Base-by-base conservation (phyloP, 306 rosid species). In the Quercus ilex region DNA sequence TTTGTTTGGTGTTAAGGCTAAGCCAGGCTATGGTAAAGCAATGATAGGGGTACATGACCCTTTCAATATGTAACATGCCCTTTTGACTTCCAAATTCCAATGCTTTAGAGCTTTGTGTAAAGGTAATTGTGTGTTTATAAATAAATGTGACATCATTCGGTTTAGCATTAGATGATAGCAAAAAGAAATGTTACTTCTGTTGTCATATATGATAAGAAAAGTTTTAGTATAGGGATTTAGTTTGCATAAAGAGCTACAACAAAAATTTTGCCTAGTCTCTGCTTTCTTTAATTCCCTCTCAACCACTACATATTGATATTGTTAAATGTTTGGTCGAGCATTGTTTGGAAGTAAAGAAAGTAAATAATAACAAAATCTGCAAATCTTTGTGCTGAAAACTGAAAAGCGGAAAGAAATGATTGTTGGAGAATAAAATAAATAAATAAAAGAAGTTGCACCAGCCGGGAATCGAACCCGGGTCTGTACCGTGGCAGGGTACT, bases 391-490 rank as follows among this genome's bases (percentile, higher is more conserved):
- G 53, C 53, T 46, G 17, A 46, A 12, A 46, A 46, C 53, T 46
- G 17, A 46, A 12, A 46, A 46, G 53, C 4, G 15, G 53, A 46
- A 12, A 46, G 15, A 46, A 46, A 2, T 12, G 4, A 11, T 46
- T 3, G 53, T 3, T 46, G 53, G 52, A 9, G 46, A 38, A 41
- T 2, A 41, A 41, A 0, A 41, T 6, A 41, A 41, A 1, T 33
- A 41, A 49, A 3, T 11, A 49, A 3, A 12, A 49, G 17, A 11
- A 49, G 0, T 0, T 74, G 95, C 92, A 86, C 90, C 92, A 87
- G 91, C 91, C 90, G 90, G 95, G 93, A 92, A 90, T 92, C 91
- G 91, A 92, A 90, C 93, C 93, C 91, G 79, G 86, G 89, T 85
- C 87, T 85, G 88, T 88, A 85, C 88, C 85, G 83, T 86, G 88